A percentile compares a stretch with the other conserved stretches of the same genome.
Conservation (phyloP, 345 rosid species). For the Rhodamnia argentea region DNA sequence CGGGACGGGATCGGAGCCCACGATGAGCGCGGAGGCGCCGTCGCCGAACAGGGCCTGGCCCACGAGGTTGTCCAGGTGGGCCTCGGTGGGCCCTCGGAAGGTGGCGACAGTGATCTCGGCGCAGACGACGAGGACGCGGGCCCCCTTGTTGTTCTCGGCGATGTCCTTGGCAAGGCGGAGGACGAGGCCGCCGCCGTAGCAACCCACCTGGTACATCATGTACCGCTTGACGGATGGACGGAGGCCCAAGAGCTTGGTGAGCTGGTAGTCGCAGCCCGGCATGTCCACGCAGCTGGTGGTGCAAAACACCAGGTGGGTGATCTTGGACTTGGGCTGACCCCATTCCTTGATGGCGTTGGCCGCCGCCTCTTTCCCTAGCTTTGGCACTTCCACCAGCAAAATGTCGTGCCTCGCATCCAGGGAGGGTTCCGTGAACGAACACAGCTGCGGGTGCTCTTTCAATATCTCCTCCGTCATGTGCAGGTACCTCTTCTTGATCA, state of each 20-base stretch:
- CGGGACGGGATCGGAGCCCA: conserved; percentile 27
- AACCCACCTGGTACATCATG: conserved; percentile 56
- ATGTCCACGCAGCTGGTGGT: conserved; percentile 34
- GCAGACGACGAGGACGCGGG: conserved; percentile 41
- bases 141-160: conserved; percentile 43
- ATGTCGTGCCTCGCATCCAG: conserved; percentile 61
- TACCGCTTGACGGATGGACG: conserved; percentile 38
- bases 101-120: conserved; percentile 21
- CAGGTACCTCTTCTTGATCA: conserved; percentile 37
- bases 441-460: conserved; percentile 39
- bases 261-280: conserved; percentile 55
- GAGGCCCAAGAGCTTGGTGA: conserved; percentile 46
- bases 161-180: conserved; percentile 47
- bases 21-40: conserved; percentile 33
- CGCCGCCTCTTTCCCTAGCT: conserved; percentile 70
- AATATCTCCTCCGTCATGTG: conserved; percentile 45
- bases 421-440: conserved; percentile 60
- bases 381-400: conserved; percentile 58
- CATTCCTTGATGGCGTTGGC: conserved; percentile 57
- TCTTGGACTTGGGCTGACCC: conserved; percentile 49
- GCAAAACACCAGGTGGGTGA: conserved; percentile 50
- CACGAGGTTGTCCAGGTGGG: conserved; percentile 29
- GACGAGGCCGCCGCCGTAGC: conserved; percentile 37
- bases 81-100: conserved; percentile 39
- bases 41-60: conserved; percentile 46